Evolutionary conservation across 169 alveolate genomes (phyloP).

Genomic region (Perkinsus chesapeaki): DNA sequence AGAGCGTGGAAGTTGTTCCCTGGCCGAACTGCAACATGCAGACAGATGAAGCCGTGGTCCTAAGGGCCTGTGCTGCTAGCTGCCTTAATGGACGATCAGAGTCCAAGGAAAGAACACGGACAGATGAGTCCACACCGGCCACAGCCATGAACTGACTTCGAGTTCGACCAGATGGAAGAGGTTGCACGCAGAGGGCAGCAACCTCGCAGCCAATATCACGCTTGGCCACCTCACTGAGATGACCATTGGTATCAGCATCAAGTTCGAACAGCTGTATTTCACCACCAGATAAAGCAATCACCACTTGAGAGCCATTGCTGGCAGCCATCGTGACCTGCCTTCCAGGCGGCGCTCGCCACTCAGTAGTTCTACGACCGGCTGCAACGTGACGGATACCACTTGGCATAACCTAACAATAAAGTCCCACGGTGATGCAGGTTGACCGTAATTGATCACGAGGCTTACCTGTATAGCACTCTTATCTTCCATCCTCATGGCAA

Average conservation of each 20-base stretch:
- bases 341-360: constrained; percentile 39
- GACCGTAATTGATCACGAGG: not conserved
- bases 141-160: not conserved
- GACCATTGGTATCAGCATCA: constrained; percentile 6
- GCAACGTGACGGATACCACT: not conserved
- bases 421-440: not conserved
- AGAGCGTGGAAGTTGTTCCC: constrained; percentile 33
- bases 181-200: not conserved
- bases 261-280: not conserved
- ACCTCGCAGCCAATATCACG: constrained; percentile 37
- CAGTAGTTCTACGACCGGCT: constrained; percentile 24
- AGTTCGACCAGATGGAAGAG: not conserved
- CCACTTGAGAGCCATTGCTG: constrained; percentile 18
- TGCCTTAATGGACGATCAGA: not conserved
- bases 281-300: not conserved
- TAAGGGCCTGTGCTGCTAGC: not conserved
- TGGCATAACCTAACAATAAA: not conserved
- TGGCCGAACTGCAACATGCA: constrained; percentile 13
- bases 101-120: constrained; percentile 1
- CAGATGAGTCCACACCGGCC: not conserved
- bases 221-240: constrained; percentile 24
- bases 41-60: not conserved
- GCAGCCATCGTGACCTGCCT: constrained; percentile 21
- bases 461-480: not conserved
- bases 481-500: not conserved